phyloP scores from a whole-genome alignment of 2,329 filamentous ascomycete genomes.

The Cladobotryum protrusum region DNA sequence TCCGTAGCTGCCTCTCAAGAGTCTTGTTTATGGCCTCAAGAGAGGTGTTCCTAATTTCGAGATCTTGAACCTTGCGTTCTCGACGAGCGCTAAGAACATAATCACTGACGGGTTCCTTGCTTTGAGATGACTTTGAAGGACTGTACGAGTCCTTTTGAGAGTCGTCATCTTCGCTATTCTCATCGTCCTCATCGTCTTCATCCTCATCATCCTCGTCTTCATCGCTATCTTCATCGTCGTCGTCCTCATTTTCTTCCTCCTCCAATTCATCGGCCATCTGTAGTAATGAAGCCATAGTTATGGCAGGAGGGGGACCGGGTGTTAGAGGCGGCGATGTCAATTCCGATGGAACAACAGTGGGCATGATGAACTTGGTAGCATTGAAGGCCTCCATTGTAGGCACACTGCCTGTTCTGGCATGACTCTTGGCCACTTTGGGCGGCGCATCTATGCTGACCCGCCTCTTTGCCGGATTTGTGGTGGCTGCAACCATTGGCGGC shows the following conservation, averaged over 20 bases:
- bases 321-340: slow-evolving; percentile 31
- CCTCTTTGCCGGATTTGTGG: slow-evolving; percentile 27
- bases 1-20: slow-evolving; percentile 82
- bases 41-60: slow-evolving; percentile 95
- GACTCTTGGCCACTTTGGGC: slow-evolving; percentile 28
- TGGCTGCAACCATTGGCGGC: slow-evolving; percentile 30
- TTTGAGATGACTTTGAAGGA: slow-evolving; percentile 50
- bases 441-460: slow-evolving; percentile 39
- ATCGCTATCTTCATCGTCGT: slow-evolving; percentile 23
- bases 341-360: slow-evolving; percentile 27
- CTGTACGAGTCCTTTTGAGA: slow-evolving; percentile 42
- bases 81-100: slow-evolving; percentile 80
- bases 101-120: slow-evolving; percentile 61
- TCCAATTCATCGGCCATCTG: slow-evolving; percentile 49
- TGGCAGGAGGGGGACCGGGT: slow-evolving; percentile 25
- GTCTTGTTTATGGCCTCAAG: slow-evolving; percentile 92
- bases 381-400: slow-evolving; percentile 31
- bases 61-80: slow-evolving; percentile 89
- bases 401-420: slow-evolving; percentile 37
- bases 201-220: slow-evolving; percentile 30
- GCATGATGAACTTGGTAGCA: slow-evolving; percentile 29
- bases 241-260: slow-evolving; percentile 26
- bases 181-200: slow-evolving; percentile 21
- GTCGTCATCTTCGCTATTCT: slow-evolving; percentile 22
- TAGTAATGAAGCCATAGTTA: slow-evolving; percentile 51